Conservation (phyloP, 768 basidiomycete species). For the Suillus sp. region DNA sequence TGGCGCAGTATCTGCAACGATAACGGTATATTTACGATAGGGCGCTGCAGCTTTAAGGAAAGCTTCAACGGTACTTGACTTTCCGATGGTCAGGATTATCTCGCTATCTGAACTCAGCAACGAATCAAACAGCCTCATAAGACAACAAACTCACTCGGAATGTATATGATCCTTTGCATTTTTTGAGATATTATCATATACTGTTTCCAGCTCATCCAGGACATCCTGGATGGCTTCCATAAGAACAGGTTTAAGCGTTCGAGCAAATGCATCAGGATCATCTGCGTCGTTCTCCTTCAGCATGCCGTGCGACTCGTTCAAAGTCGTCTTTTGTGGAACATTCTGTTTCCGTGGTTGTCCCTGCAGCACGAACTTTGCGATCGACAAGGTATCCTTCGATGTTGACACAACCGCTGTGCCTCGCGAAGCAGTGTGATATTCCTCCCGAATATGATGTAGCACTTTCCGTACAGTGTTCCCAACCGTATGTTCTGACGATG, state of each 20-base stretch:
- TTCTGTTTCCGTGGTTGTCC: conserved; percentile 65
- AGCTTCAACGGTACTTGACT: conserved; percentile 90
- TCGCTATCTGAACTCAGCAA: conserved; percentile 54
- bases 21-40: conserved; percentile 91
- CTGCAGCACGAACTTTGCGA: conserved; percentile 80
- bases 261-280: conserved; percentile 78
- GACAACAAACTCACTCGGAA: conserved; percentile 73
- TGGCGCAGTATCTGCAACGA: conserved; percentile 94
- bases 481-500: conserved; percentile 79
- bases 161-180: conserved; percentile 96
- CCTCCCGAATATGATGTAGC: conserved; percentile 92
- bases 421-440: conserved; percentile 80
- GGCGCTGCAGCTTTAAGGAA: conserved; percentile 92
- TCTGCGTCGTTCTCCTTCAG: conserved; percentile 71
- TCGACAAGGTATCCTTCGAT: conserved; percentile 57
- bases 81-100: conserved; percentile 92
- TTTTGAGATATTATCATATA: conserved; percentile 92
- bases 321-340: conserved; percentile 36
- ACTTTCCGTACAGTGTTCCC: conserved; percentile 95
- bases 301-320: conserved; percentile 53
- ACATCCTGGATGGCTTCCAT: conserved; percentile 98
- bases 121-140: background rate
- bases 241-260: conserved; percentile 84
- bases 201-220: conserved; percentile 92
- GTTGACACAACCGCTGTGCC: conserved; percentile 43